Evolutionary conservation across 208 protist species (phyloP), one percentile per base, ranked within the genome.

Genomic region (Lotmaria passim): DNA sequence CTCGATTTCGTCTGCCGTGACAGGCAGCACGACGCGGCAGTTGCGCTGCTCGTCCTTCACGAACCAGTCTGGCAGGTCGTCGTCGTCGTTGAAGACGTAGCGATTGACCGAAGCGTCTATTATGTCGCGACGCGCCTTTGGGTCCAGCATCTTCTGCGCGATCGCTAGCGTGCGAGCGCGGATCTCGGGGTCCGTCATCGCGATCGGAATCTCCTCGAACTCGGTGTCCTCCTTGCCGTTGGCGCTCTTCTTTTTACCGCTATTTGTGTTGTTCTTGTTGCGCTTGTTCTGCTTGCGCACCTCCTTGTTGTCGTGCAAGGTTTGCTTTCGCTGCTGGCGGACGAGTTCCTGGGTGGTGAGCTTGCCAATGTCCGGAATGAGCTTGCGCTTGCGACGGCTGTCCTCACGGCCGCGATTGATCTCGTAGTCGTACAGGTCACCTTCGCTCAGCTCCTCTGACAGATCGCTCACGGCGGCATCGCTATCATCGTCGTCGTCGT

Each of bases 1-100:
- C 61, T 98, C 93, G 12, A 99, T 86, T 73, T 98, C 92, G 46
- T 85, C 89, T 14, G 91, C 90, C 0, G 93, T 96, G 28, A 97
- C 85, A 10, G 93, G 93, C 41, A 96, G 86, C 33, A 76, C 52
- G 8, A 94, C 82, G 39, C 82, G 80, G 88, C 90, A 94, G 77
- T 96, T 92, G 43, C 89, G 84, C 78, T 95, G 87, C 85, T 97
- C 91, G 53, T 97, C 93, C 75, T 94, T 89, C n/a, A 95, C 69
- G 74, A 97, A 97, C 93, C 93, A 97, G 59, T 96, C 85, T 4
- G 93, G 93, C 39, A 97, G 80, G 64, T 95, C 91, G 10, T 95
- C 92, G 51, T 96, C 91, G 62, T 95, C 89, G 82, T 94, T 93
- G 82, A 86, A 93, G 33, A 85, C 90, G 86, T 89, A 96, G 53